Evolutionary conservation across 1,284 basidiomycete species (phyloP).

Genomic region (Cystobasidium pallidum): DNA sequence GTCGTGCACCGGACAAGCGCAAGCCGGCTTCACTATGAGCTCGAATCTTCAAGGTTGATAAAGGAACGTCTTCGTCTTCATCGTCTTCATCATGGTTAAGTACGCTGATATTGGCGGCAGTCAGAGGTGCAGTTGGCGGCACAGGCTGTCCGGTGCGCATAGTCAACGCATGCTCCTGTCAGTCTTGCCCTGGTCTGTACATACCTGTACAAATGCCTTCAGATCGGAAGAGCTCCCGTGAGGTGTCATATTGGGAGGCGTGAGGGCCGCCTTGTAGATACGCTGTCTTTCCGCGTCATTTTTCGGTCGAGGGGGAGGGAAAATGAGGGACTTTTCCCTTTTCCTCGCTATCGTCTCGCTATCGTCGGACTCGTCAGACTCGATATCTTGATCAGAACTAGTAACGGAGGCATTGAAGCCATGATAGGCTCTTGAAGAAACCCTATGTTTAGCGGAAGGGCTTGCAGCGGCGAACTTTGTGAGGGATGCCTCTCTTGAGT

Average conservation of each 20-base stretch:
- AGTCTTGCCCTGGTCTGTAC: not conserved
- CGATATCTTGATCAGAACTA: not conserved
- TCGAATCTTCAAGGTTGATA: conserved; percentile 24
- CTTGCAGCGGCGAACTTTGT: not conserved
- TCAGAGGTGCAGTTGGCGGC: conserved; percentile 19
- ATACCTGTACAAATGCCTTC: conserved; percentile 1
- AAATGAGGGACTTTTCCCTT: conserved; percentile 14
- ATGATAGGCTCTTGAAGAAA: not conserved
- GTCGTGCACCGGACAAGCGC: not conserved
- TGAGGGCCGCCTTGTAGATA: conserved; percentile 30
- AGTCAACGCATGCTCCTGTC: not conserved
- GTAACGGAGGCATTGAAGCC: not conserved
- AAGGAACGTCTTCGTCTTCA: conserved; percentile 39
- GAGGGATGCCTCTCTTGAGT: conserved; percentile 7
- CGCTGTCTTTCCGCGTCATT: conserved; percentile 23
- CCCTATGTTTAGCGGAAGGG: not conserved
- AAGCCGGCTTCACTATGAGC: conserved; percentile 30
- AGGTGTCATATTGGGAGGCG: conserved; percentile 28
- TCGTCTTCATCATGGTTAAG: conserved; percentile 15
- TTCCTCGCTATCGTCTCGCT: conserved; percentile 11
- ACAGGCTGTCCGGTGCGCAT: not conserved
- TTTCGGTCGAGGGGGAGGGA: conserved; percentile 31
- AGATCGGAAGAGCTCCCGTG: conserved; percentile 24
- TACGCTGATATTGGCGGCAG: not conserved
- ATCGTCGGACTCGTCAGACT: conserved; percentile 28